Base-by-base conservation (phyloP, 1,284 basidiomycete species). In the Grifola frondosa region DNA sequence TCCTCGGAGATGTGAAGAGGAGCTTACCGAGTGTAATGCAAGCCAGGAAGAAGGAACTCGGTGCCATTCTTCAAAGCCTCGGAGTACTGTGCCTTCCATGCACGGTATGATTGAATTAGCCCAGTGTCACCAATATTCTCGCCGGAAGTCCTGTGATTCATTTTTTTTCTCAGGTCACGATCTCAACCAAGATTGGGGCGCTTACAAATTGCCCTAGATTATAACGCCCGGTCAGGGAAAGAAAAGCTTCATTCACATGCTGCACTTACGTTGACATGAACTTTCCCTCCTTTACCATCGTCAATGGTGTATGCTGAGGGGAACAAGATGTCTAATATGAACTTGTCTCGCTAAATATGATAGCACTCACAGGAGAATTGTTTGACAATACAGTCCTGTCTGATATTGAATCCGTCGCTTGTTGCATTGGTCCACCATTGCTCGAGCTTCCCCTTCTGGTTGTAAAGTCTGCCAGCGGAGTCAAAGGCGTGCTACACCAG, bases 71-170 rank as follows among this genome's bases (percentile, higher is more conserved):
- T 62, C 38, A 71, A 64, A 0, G 80, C 79, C 5, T 68, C 63
- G 35, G 76, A 63, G 54, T 76, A 82, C 47, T 89, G 81, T 9
- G 73, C 70, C 62, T 88, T 83, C 92, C 92, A 96, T 20, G 92
- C 91, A n/a, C 86, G 78, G 63, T 83, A 91, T 0, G 90, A 81
- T 62, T 92, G 89, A 25, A 92, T 84, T 26, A 95, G 73, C 24
- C 90, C 91, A 4, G 80, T 83, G 61, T 96, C 92, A 23, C 87
- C 92, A 49, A 95, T 92, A 59, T 93, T 92, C 67, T 94, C 92
- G 11, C 89, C 90, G 15, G 89, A 90, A 2, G 90, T 94, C 42
- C 84, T 64, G 38, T 34, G 58, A 46, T 34, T 8, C 5, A 37
- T 29, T 13, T 31, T 19, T 24, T 25, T 37, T 15, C 13, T 22